Evolutionary conservation across 441 rosid genomes (phyloP), one percentile per base, ranked within the genome.

Genomic region (Hura crepitans): DNA sequence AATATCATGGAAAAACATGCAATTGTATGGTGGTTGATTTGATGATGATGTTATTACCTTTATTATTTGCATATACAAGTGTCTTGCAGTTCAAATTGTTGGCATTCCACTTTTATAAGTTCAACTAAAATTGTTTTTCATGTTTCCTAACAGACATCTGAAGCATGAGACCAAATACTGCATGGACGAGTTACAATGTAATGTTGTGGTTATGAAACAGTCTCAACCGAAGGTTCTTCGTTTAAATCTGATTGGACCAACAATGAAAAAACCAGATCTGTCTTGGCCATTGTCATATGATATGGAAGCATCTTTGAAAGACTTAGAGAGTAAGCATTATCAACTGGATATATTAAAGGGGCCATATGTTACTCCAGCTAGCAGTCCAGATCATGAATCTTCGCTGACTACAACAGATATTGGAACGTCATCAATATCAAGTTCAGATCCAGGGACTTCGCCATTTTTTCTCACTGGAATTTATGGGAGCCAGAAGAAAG

Each of bases 321-420:
- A 77, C 35, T 31, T 79, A 4, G 75, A 79, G 69, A 76, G 77
- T 55, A 74, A 85, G 65, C 76, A 72, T 69, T 81, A 77, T 30
- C 75, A 74, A 28, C 57, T 65, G 22, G 84, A 78, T 77, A 74
- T 85, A 64, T 75, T 84, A 28, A 77, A 79, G 72, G 98, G 90
- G 57, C 93, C 93, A 4, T 84, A 74, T 78, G 98, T 90, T 49
- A 92, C 97, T 79, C 99, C 99, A 30, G 85, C 85, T 11, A 91
- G 97, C 72, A 90, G 97, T 86, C 99, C 99, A 4, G 98, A 92
- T 73, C 93, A 82, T 12, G 97, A 91, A 74, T 86, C 93, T 31
- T 86, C 92, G 3, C 75, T 85, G 23, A 88, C 96, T 65, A 75
- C 86, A 30, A 95, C 97, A 47, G 97, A 91, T 74, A 82, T 82